Base-by-base conservation (phyloP, 2,329 filamentous ascomycete species). In the Trichoderma brevicompactum region DNA sequence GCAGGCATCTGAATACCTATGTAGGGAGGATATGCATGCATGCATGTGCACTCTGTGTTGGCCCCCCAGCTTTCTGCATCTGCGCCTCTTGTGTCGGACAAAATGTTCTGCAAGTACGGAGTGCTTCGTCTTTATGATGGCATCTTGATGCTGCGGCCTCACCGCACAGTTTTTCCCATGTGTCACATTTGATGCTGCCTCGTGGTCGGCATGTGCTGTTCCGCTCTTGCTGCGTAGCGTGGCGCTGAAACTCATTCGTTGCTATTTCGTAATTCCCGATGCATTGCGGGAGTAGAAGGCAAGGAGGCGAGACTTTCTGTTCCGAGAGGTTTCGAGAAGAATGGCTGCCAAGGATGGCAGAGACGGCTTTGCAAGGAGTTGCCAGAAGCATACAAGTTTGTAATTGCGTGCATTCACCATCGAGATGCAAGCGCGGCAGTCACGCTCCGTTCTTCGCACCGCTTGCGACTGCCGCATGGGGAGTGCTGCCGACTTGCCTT, bases 351-450 rank as follows among this genome's bases (percentile, higher is more conserved):
- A 28, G 23, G 23, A 28, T 28, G 23, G 23, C 23, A 7, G 13
- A 58, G 10, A 23, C 40, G 38, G 54, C 5, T 40, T 48, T 10
- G 23, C 49, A 46, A 8, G 28, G n/a, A 28, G 23, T 5, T 28
- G 23, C 23, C 28, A 40, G 32, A 19, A 23, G 23, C 5, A 59
- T 40, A 17, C 34, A 62, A n/a, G 19, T 28, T 10, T 7, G n/a
- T 36, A 8, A 54, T 63, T 54, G 41, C 60, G 40, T 54, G 59
- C 59, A 63, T 54, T 44, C 38, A 32, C 8, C 40, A 54, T 38
- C 48, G 28, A 38, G 49, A 53, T 61, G 46, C 46, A 50, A 49
- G 46, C 28, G 59, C 59, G 49, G 49, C 59, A 54, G 34, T 38
- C 2, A n/a, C 32, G 7, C 2, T 52, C 36, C 36, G 36, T 10